Evolutionary conservation across 345 rosid genomes (phyloP), one percentile per base, ranked within the genome.

Genomic region (Brassica rapa): DNA sequence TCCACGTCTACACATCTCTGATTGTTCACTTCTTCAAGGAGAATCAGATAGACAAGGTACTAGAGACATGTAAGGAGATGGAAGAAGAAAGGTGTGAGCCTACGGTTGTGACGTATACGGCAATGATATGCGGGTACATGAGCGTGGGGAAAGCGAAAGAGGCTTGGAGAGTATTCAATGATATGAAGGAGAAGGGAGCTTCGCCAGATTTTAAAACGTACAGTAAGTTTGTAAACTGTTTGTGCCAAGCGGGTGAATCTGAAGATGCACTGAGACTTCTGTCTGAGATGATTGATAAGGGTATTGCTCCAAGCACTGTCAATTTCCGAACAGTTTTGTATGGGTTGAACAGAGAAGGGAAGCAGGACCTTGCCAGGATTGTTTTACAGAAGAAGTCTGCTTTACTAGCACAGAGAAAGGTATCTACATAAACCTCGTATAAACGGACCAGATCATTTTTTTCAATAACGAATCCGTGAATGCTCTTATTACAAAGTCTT

Each of bases 311-410:
- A 0, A 93, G 96, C 66, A 84, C 81, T 15, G 72, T 89, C 63
- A 89, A 91, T 73, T 90, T 86, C 74, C 79, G 86, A 60, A 88
- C 93, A 8, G 85, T 93, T n/a, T 80, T 87, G 75, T 84, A 27
- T 19, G 93, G 95, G 62, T 74, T 91, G 39, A 90, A 93, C 67
- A 85, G 93, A 83, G 89, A 91, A 84, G 93, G 92, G 8, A 91
- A 90, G 80, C 89, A 76, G 68, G 85, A 77, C 78, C 79, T 93
- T 75, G 95, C 93, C 41, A 82, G 77, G 11, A 76, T 43, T 62
- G 93, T 89, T 27, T 59, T 80, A 39, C 86, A 85, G 37, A 80
- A 82, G 69, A 88, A 93, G 82, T 85, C 78, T n/a, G 85, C 84
- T 81, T 70, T 89, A 30, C 76, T 19, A 68, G 69, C 73, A 23